Percentiles rank a stretch among this genome's conserved stretches.
Evolutionary conservation across 768 basidiomycete species (phyloP).

Genomic region (Epithele typhae): DNA sequence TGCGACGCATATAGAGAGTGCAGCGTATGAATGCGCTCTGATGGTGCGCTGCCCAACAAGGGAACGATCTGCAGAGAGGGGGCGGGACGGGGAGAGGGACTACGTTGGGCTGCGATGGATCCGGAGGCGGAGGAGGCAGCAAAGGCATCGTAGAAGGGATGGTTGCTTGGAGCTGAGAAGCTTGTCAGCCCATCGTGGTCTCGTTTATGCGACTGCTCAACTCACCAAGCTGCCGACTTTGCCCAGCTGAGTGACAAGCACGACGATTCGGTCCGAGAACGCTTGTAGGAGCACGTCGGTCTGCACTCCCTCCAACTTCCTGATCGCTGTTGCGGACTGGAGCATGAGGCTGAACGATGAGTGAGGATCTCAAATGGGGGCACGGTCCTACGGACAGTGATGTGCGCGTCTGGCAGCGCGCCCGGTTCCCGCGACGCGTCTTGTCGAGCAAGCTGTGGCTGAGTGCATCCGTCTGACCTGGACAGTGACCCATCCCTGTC

Average conservation of each 20-base stretch:
- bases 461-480: no score
- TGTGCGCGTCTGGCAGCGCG: no score
- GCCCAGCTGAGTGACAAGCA: conserved; percentile 87
- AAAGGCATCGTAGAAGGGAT: conserved; percentile 61
- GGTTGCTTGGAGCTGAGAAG: conserved; percentile 69
- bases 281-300: conserved; percentile 79
- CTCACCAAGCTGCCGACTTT: conserved; percentile 84
- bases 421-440: no score
- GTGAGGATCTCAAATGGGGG: background rate
- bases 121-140: conserved; percentile 33
- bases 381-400: no score
- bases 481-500: background rate
- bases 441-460: no score
- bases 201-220: conserved; percentile 3
- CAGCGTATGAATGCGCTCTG: conserved; percentile 63
- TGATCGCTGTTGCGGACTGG: conserved; percentile 47
- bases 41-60: conserved; percentile 70
- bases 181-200: conserved; percentile 7
- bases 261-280: conserved; percentile 75
- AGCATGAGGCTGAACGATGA: conserved; percentile 25
- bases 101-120: conserved; percentile 31
- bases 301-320: conserved; percentile 46
- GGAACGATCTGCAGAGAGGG: conserved; percentile 73
- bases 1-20: conserved; percentile 84
- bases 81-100: conserved; percentile 53